Percentiles rank a stretch among this genome's conserved stretches.
These are phyloP conservation scores for Raffaelea albimanens DNA, from an alignment of 2,329 filamentous ascomycete species.

Conservation along the genomic window DNA sequence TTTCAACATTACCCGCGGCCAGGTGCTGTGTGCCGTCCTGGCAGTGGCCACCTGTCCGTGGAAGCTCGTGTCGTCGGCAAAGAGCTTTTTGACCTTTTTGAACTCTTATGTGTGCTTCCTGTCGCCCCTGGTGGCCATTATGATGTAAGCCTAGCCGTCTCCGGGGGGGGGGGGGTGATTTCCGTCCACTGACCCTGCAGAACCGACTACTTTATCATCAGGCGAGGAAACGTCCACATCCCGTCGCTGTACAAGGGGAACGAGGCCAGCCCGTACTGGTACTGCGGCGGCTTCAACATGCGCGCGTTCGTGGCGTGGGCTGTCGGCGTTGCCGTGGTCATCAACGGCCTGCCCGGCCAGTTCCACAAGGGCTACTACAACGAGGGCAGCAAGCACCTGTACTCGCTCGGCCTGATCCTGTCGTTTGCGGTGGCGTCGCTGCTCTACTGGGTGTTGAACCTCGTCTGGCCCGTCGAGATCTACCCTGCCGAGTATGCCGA, in stretches of 20 bases:
- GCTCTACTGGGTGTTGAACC: conserved; percentile 24
- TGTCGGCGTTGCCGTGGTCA: conserved; percentile 22
- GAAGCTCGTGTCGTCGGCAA: conserved; percentile 13
- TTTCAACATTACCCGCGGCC: conserved; percentile 22
- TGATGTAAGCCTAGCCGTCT: conserved; percentile 1
- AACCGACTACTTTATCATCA: conserved; percentile 23
- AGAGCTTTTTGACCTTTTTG: conserved; percentile 13
- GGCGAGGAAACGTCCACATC: conserved; percentile 24
- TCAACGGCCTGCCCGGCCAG: conserved; percentile 23
- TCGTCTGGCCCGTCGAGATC: too few species aligned
- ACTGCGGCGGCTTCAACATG: conserved; percentile 23
- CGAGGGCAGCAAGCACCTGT: conserved; percentile 19
- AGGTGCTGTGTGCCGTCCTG: conserved; percentile 15
- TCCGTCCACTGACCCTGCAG: not conserved
- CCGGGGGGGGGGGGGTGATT: too few species aligned
- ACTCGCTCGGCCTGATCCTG: conserved; percentile 23
- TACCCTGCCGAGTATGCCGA: too few species aligned
- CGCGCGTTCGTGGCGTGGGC: conserved; percentile 24
- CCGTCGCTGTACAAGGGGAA: conserved; percentile 21
- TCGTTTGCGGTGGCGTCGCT: conserved; percentile 21
- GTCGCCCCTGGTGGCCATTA: conserved; percentile 5
- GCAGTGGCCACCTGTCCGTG: conserved; percentile 13
- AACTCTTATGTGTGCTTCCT: conserved; percentile 8
- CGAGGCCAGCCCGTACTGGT: conserved; percentile 23
- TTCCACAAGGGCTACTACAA: conserved; percentile 20